Base-by-base conservation (phyloP, 345 rosid species). In the Eutrema heterophyllum region DNA sequence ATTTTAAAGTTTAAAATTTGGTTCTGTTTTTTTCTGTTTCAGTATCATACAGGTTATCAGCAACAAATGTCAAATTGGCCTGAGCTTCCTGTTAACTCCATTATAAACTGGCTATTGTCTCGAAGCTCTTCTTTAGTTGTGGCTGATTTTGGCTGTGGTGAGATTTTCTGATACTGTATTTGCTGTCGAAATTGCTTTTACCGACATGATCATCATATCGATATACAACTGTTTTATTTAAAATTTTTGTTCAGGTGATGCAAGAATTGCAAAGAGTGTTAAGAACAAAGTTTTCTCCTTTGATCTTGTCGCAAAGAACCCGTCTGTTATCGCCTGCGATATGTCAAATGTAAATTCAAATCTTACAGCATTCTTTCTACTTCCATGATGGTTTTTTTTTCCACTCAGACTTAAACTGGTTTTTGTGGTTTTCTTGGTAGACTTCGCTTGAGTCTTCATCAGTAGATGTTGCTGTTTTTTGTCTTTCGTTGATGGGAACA, bases 141-240 rank as follows among this genome's bases (percentile, higher is more conserved):
- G n/a, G 96, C 99, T 67, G 99, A 95, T 87, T 95, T 95, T 77
- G 99, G 99, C 30, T 95, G 99, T 67, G 97, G 97, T 95, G 73
- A 91, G 89, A 32, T 57, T 79, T 62, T 70, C 70, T 59, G 8
- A 68, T 56, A 38, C 18, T 21, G 14, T 64, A 27, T 59, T 49
- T 11, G 51, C 32, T 48, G 32, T 15, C n/a, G 14, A 30, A 63
- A 14, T 14, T 6, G 13, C 63, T 2, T 50, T 16, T 27, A 57
- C 24, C 18, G 15, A 46, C n/a, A 35, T 66, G 33, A 3, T 60
- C 54, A 57, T 78, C 38, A 38, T 76, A 60, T 58, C 52, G 8
- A 18, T 32, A n/a, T 55, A 39, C 30, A 27, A 33, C 0, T 12
- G 33, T 24, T 30, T 9, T 16, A 1, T 29, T 30, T 4, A 0